These are phyloP conservation scores for Daldinia vernicosa DNA, from an alignment of 495 filamentous ascomycete species.

Conservation along the genomic window DNA sequence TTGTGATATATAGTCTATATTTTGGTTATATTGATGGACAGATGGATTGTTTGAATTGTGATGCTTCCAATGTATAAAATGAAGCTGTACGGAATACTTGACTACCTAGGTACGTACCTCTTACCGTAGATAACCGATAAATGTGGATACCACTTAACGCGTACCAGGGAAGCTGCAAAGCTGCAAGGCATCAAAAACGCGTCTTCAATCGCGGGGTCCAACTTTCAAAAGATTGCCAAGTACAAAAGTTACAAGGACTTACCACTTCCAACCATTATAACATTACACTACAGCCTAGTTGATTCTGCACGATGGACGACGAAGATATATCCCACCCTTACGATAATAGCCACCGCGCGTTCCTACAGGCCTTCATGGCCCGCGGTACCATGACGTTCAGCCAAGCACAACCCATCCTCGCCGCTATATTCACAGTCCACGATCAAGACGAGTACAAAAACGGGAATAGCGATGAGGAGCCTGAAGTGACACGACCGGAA, in stretches of 20 bases:
- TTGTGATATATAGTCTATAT: not conserved
- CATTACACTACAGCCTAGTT: not conserved
- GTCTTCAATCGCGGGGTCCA: constrained; percentile 31
- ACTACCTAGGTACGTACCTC: too few species aligned
- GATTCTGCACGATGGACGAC: constrained; percentile 29
- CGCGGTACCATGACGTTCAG: constrained; percentile 77
- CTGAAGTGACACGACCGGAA: constrained; percentile 54
- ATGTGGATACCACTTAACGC: constrained; percentile 34
- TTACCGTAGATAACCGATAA: constrained; percentile 1
- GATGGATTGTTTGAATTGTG: not conserved
- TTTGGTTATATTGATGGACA: not conserved
- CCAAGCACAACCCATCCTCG: constrained; percentile 76
- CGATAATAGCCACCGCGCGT: constrained; percentile 82
- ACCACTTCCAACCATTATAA: not conserved
- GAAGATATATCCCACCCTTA: constrained; percentile 40
- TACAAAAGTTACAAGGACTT: not conserved
- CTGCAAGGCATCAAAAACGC: constrained; percentile 22
- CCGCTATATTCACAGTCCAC: constrained; percentile 71
- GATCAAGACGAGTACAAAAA: constrained; percentile 45
- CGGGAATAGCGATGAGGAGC: constrained; percentile 29
- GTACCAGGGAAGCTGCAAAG: constrained; percentile 4
- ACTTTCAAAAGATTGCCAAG: not conserved
- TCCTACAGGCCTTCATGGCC: constrained; percentile 88
- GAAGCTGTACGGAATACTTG: too few species aligned
- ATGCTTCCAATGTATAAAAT: too few species aligned